Evolutionary conservation across 148 eudicot species (phyloP), one percentile per base, ranked within the genome.

Genomic region (Spergularia marina): DNA sequence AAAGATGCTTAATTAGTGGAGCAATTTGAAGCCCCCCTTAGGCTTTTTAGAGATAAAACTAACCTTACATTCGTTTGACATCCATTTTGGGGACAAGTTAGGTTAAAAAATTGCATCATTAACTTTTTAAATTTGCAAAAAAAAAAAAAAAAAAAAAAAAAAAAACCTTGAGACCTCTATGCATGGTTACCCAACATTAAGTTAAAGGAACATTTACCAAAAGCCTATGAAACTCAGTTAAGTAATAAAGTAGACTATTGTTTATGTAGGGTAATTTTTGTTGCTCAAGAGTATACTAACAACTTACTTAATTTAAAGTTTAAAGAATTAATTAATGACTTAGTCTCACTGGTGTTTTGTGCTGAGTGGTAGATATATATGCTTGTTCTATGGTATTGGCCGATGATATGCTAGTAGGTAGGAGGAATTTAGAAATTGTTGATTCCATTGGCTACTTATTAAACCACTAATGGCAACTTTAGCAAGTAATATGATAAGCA

Each of bases 1-100:
- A 25, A 69, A 52, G 40, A 69, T 52, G 20, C 59, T 70, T 70
- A 25, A 30, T 53, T 53, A 52, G 68, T 73, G 76, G 76, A 61
- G 68, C 7, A 58, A 41, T 59, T 66, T 60, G 47, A 41, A 69
- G 78, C 12, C 36, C 41, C 59, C 55, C 59, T 5, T 76, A 69
- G 73, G 68, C 74, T 69, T 76, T 76, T 25, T 49, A 59, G 74
- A 15, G 12, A 14, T n/a, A 25, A 39, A 62, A 59, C 20, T 57
- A 68, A 30, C 47, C 47, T 70, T 40, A 47, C 47, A 67, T 68
- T 49, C 68, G 53, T 51, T 62, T 76, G 80, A 76, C 79, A 81
- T 54, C 80, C 83, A 76, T 58, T 72, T 66, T 54, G 80, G 83
- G 49, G 80, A 81, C 83, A 76, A 81, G 67, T 36, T 53, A 23